Evolutionary conservation across 176 grass and related monocot species (phyloP), one percentile per base, ranked within the genome.

Genomic region (Urochloa ruziziensis): DNA sequence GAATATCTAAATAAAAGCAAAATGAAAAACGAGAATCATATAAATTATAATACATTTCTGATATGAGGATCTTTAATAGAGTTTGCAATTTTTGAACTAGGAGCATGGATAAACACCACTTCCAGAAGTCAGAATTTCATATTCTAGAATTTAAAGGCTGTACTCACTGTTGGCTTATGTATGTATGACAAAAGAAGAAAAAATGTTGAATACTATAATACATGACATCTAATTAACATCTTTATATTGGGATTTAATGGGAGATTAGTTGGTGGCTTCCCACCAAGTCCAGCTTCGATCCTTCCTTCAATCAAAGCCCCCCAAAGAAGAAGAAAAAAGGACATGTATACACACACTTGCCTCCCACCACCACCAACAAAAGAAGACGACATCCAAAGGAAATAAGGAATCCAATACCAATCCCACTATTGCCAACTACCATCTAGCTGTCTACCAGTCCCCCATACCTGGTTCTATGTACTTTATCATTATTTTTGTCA

Each of bases 351-450:
- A 52, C 77, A 74, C 82, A 88, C 44, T 23, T 83, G 43, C 18
- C 71, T 28, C 58, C 61, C 37, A 73, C 78, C 37, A 62, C 60
- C 53, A 78, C 17, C 76, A 47, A 3, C 30, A 36, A 56, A 12
- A 67, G 29, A 74, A 69, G 23, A 70, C 10, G 49, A 43, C 54
- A 82, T 49, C n/a, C 44, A 39, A 80, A 43, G 40, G 78, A 82
- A 88, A 85, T 65, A 75, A 72, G 78, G 86, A 83, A 92, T 92
- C 90, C 78, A 79, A 78, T 81, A 85, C 79, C 79, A 82, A 90
- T 78, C 34, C 49, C 62, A 75, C 66, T 78, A 66, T 52, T 62
- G 62, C 83, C 77, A 76, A 77, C 72, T 19, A 32, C 78, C 46
- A 19, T 67, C 83, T 86, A 71, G 43, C 44, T 82, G 72, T 89